phyloP scores from a whole-genome alignment of 495 filamentous ascomycete species.

The Penicillium coffeae region DNA sequence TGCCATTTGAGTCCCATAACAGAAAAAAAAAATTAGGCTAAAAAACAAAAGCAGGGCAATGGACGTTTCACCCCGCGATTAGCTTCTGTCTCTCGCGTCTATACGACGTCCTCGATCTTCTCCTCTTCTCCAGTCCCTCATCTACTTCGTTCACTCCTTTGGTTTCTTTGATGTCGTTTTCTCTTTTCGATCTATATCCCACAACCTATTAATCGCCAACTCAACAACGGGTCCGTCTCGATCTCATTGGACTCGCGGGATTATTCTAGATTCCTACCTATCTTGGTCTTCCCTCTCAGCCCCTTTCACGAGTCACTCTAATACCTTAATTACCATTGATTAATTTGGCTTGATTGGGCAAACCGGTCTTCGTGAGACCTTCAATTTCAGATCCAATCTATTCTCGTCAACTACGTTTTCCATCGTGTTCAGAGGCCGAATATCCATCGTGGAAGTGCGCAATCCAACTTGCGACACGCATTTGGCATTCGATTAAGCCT shows the following conservation, averaged over 20 bases:
- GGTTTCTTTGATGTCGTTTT: constrained; percentile 21
- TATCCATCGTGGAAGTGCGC: too few relatives aligned
- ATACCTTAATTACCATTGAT: constrained; percentile 27
- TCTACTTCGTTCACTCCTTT: constrained; percentile 31
- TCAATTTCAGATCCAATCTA: constrained; percentile 19
- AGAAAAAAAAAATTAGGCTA: constrained; percentile 13
- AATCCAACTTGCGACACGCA: too few relatives aligned
- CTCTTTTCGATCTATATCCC: constrained; percentile 15
- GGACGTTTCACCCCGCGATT: constrained; percentile 40
- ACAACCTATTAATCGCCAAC: neutral
- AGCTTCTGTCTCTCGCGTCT: constrained; percentile 27
- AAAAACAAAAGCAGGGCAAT: constrained; percentile 19
- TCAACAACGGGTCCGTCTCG: too few relatives aligned
- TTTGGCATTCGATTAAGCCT: too few relatives aligned
- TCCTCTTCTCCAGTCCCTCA: constrained; percentile 13
- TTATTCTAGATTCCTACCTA: neutral
- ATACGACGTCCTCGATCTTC: constrained; percentile 17
- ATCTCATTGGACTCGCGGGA: too few relatives aligned
- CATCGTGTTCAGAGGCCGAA: too few relatives aligned
- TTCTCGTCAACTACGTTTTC: constrained; percentile 20
- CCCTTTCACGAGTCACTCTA: constrained; percentile 22
- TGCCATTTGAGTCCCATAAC: constrained; percentile 10
- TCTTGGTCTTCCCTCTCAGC: constrained; percentile 8
- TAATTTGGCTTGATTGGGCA: constrained; percentile 18
- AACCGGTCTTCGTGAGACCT: neutral